Percentiles rank a stretch among this genome's conserved stretches.
phyloP scores from a whole-genome alignment of 2,329 filamentous ascomycete genomes.

The Simplicillium sp. region DNA sequence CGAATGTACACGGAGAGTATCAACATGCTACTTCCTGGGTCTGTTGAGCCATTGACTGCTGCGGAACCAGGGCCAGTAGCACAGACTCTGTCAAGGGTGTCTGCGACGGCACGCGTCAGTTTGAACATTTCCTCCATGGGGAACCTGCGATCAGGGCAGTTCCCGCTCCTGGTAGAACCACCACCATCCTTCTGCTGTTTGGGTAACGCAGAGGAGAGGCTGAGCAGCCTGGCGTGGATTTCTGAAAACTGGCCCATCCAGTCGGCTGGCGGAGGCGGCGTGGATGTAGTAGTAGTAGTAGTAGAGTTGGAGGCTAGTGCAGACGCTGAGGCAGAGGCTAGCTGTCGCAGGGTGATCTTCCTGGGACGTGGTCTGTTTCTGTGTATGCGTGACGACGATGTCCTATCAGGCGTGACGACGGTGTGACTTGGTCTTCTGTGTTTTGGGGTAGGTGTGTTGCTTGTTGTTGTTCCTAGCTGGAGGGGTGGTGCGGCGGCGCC shows the following conservation, averaged over 20 bases:
- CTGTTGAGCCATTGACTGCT: constrained; percentile 16
- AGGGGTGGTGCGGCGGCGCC: too few species aligned
- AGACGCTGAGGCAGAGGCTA: too few species aligned
- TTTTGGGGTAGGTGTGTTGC: too few species aligned
- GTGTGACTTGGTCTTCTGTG: too few species aligned
- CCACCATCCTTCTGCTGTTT: constrained; percentile 12
- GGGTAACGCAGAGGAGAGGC: constrained; percentile 23
- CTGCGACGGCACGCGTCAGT: constrained; percentile 25
- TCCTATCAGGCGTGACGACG: too few species aligned
- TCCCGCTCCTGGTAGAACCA: too few species aligned
- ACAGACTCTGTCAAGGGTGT: constrained; percentile 17
- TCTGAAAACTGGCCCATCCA: constrained; percentile 30
- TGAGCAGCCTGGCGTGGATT: constrained; percentile 26
- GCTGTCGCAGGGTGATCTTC: constrained; percentile 19
- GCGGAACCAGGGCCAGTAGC: background rate
- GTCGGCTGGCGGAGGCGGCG: constrained; percentile 13
- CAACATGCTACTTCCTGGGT: constrained; percentile 27
- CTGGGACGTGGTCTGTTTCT: constrained; percentile 14
- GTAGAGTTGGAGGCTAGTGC: too few species aligned
- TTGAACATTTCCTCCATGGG: constrained; percentile 31
- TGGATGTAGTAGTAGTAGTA: too few species aligned
- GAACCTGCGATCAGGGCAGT: constrained; percentile 14
- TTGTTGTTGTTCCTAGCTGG: too few species aligned
- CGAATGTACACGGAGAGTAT: constrained; percentile 27
- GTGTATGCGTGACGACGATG: too few species aligned